Base-by-base conservation (phyloP, 768 basidiomycete species). In the Termitomyces sp. region DNA sequence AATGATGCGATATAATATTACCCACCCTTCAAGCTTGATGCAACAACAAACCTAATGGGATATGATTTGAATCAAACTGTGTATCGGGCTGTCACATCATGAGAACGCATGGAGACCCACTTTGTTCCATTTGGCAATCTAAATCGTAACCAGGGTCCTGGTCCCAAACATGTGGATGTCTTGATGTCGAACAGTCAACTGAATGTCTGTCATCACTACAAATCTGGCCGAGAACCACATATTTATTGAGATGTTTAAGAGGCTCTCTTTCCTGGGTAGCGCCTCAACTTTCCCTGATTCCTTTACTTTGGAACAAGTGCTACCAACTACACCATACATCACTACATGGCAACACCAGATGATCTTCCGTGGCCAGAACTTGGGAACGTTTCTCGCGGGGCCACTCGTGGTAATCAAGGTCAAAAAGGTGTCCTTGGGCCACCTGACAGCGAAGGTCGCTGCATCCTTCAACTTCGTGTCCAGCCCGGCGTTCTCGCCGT, bases 341-440 rank as follows among this genome's bases (percentile, higher is more conserved):
- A 67, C 67, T 68, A 70, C 71, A 83, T 83, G 81, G 76, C 82
- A 62, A 74, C 79, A 70, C 74, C 82, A 65, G 91, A 92, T 78
- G 90, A 92, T 79, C 81, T 92, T 58, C 90, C 90, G 24, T 92
- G 90, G 90, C 90, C 90, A 65, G 90, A 92, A 74, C 80, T 91
- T 63, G 91, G 90, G 64, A 92, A 92, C 69, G 89, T 92, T 65
- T 91, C 91, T 58, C 84, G 90, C 60, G 90, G 91, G 52, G 91
- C 91, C 28, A 92, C 91, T 54, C 76, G 91, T 71, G 90, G 90
- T 62, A 92, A 92, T 74, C 91, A 92, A 80, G 91, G 91, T 53
- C 89, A 91, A 71, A 92, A 92, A 70, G 91, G 91, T 63, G 88
- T 86, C 48, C 75, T 92, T 36, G 84, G 89, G 20, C 80, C 84